Evolutionary conservation across 176 grass and related monocot species (phyloP), one percentile per base, ranked within the genome.

Genomic region (Oryza punctata): DNA sequence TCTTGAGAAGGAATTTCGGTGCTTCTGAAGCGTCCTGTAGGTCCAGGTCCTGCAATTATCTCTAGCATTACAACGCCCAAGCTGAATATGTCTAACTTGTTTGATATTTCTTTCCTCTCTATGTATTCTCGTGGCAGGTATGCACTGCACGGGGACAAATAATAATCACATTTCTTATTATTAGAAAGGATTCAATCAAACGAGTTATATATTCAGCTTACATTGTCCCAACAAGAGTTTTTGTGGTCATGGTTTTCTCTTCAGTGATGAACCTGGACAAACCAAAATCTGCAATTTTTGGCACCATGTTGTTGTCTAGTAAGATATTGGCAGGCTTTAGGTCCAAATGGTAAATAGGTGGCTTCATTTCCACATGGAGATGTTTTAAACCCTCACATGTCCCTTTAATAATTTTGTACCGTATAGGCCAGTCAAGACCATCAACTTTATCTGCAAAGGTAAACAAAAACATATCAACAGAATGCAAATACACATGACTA

Each of bases 341-440:
- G 57, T 60, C 57, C 57, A 60, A 10, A 60, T 60, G 57, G 38
- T 23, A 50, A 67, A 68, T 79, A 33, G 77, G 63, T 67, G 66
- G 66, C 6, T 14, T 43, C 37, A 33, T 4, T 49, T 11, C 26
- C 32, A 4, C 19, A 33, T 79, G 77, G 0, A 79, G 10, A 65
- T 79, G 43, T 4, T 79, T 79, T 68, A 79, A 67, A 11, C 77
- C 77, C 26, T 47, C 27, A 23, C 41, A 79, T 8, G 3, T 79
- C 8, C 77, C 77, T 79, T 32, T 32, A 14, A 50, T 79, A 21
- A 79, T 68, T 14, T 15, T 46, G 26, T 79, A 79, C 30, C 63
- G 21, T 79, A 29, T 60, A 7, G 29, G 73, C 73, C 73, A 76
- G 5, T 76, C 49, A 76, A 76, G 73, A 23, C 10, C 26, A 49